Conservation (phyloP, 2,329 filamentous ascomycete species). For the Exserohilum turcica region DNA sequence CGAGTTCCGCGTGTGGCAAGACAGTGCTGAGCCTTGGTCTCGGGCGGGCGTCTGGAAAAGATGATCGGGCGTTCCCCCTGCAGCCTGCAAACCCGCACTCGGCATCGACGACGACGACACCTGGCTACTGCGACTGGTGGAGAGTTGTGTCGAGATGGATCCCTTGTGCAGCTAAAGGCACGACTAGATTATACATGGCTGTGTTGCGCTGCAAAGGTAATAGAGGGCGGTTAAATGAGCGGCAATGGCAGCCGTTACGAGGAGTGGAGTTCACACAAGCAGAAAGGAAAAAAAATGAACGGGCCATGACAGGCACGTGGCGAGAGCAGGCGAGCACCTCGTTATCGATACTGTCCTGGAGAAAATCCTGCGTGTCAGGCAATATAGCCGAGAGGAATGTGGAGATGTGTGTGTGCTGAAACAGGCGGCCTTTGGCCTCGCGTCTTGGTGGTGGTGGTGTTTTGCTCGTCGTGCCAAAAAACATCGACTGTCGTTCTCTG, state of each 20-base stretch:
- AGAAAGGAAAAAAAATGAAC: constrained; percentile 1
- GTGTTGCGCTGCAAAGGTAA: not conserved
- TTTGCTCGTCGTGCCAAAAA: constrained; percentile 10
- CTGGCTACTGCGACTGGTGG: not conserved
- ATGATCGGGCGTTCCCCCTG: constrained; percentile 1
- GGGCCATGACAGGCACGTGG: constrained; percentile 16
- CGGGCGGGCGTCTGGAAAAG: constrained; percentile 5
- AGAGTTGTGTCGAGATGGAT: constrained; percentile 1
- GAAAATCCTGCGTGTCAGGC: not conserved
- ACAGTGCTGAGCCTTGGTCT: constrained; percentile 1
- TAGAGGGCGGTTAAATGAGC: not conserved
- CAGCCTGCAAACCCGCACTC: constrained; percentile 5
- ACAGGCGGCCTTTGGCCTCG: constrained; percentile 10
- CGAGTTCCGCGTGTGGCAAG: not conserved
- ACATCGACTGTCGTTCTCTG: constrained; percentile 8
- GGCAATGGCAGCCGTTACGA: not conserved
- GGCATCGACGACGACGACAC: constrained; percentile 1
- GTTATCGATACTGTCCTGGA: constrained; percentile 20
- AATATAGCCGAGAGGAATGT: not conserved
- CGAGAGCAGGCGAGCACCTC: constrained; percentile 11
- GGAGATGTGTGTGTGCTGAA: constrained; percentile 13
- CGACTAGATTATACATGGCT: not conserved
- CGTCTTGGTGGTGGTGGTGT: constrained; percentile 11
- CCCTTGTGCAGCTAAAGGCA: not conserved
- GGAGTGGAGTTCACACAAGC: constrained; percentile 1